Base-by-base conservation (phyloP, 2,329 filamentous ascomycete species). In the Herpotrichia juniperi region DNA sequence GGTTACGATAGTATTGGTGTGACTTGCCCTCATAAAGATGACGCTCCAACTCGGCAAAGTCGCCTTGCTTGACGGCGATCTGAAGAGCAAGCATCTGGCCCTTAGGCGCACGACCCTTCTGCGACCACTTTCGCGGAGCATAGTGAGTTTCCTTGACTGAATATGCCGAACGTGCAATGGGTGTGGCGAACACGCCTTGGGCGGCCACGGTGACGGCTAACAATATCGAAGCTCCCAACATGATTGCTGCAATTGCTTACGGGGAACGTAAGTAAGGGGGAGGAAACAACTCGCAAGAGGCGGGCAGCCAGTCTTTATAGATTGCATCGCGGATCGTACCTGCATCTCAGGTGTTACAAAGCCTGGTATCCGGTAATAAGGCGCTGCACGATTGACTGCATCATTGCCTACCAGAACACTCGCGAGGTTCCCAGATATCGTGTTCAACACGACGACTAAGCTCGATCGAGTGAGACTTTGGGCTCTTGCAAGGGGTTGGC, bases 21-120 rank as follows among this genome's bases (percentile, higher is more conserved):
- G 1, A 48, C 51, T 46, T 64, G 75, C 74, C 72, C 65, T 80
- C 75, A 49, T 74, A 75, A 12, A 83, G 68, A 55, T 82, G 78
- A 48, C 75, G 72, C 66, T 83, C 81, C 16, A 84, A 66, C 46
- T 78, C 75, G n/a, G 72, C 72, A 50, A 82, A 80, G 46, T 79
- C 76, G 53, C 73, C 71, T 62, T 83, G 81, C 70, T 78, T 82
- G 47, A 84, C 63, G 28, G 78, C 81, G 58, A 83, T 83, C 26
- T 81, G 77, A 31, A 84, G 65, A 26, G 80, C 69, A 49, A 83
- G 74, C 46, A 74, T 67, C 47, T 81, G 76, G 28, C 73, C 63
- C 43, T 75, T 71, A n/a, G 77, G 74, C 7, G 80, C 79, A 24
- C 71, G 65, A 45, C 73, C 74, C 42, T 77, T 64, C 39, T 69